Base-by-base conservation (phyloP, 805 yeast species). In the Saccharomyces cerevisiae region DNA sequence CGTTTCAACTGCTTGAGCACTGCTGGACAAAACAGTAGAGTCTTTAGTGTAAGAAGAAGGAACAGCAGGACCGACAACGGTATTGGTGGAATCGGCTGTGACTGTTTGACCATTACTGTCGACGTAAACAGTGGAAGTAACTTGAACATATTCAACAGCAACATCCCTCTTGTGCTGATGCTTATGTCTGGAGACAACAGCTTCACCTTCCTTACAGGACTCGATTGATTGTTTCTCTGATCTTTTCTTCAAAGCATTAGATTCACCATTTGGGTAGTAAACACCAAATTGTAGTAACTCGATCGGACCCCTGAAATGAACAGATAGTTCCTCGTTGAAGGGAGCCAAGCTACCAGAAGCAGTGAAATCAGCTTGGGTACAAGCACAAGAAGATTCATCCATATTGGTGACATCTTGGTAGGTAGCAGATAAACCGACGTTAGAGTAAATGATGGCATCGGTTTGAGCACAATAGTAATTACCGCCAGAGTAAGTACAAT, bases 351-450 rank as follows among this genome's bases (percentile, higher is more conserved):
- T 54, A 26, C 92, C 92, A 9, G 76, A 70, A 77, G 89, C 86
- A 8, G 83, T 66, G 43, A 64, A 60, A 24, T 82, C 54, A 51
- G 74, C 63, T 59, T 82, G 84, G n/a, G 85, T 65, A 77, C 97
- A 91, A 36, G 75, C 54, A 69, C 97, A 90, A 11, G 84, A 64
- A 56, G 72, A 56, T 66, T 80, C 82, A 71, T 85, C 83, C 96
- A 94, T 91, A 65, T 70, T 61, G 60, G 91, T 85, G 61, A 94
- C 90, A 61, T 86, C 91, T 63, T 76, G 65, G 76, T 88, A 94
- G 24, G 90, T 73, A 61, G 97, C 97, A 24, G 94, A 79, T 71
- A 78, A 89, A 36, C 98, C 98, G 55, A 94, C 80, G 61, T 83
- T 82, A 48, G 76, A 60, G 77, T 87, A 89, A 55, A 76, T 74